A percentile compares a stretch with the other conserved stretches of the same genome.
Conservation (phyloP, 805 yeast genomes). For the Sungouiella blattae region DNA sequence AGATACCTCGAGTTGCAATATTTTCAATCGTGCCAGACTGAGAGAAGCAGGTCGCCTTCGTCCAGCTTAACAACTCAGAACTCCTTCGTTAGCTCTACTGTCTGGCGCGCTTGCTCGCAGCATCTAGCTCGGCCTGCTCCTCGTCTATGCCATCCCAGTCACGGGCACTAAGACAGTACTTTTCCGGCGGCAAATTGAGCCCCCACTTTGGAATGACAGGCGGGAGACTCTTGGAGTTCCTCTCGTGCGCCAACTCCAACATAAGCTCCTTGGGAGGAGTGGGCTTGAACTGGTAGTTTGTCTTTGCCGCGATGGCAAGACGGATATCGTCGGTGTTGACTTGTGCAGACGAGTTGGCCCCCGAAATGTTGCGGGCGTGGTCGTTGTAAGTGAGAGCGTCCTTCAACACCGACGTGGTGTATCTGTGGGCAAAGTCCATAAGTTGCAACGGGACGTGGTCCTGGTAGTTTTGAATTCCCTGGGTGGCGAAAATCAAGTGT, state of each 20-base stretch:
- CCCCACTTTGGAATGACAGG: slow-evolving; percentile 91
- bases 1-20: too few species aligned
- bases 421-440: slow-evolving; percentile 93
- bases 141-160: slow-evolving; percentile 55
- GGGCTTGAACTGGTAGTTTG: slow-evolving; percentile 95
- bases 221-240: slow-evolving; percentile 87
- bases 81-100: too few species aligned
- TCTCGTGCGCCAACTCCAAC: slow-evolving; percentile 86
- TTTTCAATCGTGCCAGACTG: too few species aligned
- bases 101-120: slow-evolving; percentile 9
- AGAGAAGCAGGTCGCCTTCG: too few species aligned
- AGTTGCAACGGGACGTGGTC: slow-evolving; percentile 94
- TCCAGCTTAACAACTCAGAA: too few species aligned
- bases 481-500: slow-evolving; percentile 89
- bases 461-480: slow-evolving; percentile 86
- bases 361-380: slow-evolving; percentile 52
- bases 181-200: slow-evolving; percentile 92
- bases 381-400: slow-evolving; percentile 90
- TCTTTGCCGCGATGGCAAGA: slow-evolving; percentile 87
- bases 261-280: slow-evolving; percentile 88
- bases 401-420: slow-evolving; percentile 79
- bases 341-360: slow-evolving; percentile 27
- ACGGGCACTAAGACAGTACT: slow-evolving; percentile 84
- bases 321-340: slow-evolving; percentile 87
- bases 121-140: slow-evolving; percentile 16